These are phyloP conservation scores for Bolboschoenus planiculmis DNA, from an alignment of 176 grass and related monocot species.

Conservation along the genomic window DNA sequence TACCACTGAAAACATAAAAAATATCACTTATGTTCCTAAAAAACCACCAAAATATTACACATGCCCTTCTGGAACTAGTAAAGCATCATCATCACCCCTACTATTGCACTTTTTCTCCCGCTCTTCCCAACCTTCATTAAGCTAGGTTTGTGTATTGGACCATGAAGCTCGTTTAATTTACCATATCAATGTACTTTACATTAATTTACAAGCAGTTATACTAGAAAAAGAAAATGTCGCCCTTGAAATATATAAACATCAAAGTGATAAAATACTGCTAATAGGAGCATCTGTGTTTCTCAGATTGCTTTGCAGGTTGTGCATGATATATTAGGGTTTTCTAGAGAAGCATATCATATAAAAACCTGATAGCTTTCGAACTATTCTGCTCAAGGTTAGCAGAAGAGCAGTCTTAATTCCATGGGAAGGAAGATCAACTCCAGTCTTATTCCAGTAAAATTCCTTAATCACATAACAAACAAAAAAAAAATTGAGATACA, in stretches of 20 bases:
- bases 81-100: background rate
- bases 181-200: background rate
- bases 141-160: too few relatives aligned
- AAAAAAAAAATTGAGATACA: constrained; percentile 9
- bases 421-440: background rate
- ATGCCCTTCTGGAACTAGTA: background rate
- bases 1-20: constrained; percentile 6
- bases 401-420: background rate
- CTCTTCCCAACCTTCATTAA: too few relatives aligned
- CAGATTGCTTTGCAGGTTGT: background rate
- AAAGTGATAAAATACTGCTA: background rate
- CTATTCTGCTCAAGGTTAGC: background rate
- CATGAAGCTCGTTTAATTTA: background rate
- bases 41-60: background rate
- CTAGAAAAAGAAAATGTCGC: background rate
- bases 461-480: background rate
- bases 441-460: background rate
- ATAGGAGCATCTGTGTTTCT: background rate
- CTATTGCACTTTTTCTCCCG: too few relatives aligned
- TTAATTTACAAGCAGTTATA: background rate
- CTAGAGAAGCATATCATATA: background rate
- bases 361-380: background rate
- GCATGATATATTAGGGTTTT: background rate
- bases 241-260: background rate
- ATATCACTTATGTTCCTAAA: background rate